Conservation (phyloP, 345 rosid genomes). For the Camelina laxa region DNA sequence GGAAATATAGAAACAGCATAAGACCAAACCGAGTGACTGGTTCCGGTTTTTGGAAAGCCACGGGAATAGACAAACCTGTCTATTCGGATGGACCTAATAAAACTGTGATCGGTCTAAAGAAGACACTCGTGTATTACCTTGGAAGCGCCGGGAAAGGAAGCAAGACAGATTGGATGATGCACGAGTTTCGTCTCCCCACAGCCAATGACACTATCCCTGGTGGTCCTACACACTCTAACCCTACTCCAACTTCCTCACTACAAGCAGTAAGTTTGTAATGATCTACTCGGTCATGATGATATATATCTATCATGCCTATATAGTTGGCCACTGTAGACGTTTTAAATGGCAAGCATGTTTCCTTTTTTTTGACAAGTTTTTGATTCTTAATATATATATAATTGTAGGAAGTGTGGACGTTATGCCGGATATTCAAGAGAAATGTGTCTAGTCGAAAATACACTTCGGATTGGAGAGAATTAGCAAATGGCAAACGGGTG, state of each 20-base stretch:
- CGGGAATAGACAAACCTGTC: constrained; percentile 88
- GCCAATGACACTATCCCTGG: constrained; percentile 34
- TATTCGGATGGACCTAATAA: constrained; percentile 51
- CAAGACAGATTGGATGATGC: constrained; percentile 99
- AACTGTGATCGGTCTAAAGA: constrained; percentile 79
- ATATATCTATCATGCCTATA: neutral
- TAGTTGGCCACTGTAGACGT: neutral
- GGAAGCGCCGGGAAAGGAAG: constrained; percentile 95
- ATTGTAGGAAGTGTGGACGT: constrained; percentile 86
- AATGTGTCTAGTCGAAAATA: constrained; percentile 54
- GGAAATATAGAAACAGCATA: constrained; percentile 87
- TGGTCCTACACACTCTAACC: constrained; percentile 18
- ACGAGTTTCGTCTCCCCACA: constrained; percentile 89
- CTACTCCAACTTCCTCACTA: constrained; percentile 40
- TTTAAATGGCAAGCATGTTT: neutral
- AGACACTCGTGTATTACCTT: constrained; percentile 84
- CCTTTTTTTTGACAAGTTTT: too few species aligned
- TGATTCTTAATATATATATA: neutral
- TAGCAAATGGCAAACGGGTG: constrained; percentile 44
- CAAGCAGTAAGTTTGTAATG: constrained; percentile 66
- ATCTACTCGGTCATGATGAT: neutral
- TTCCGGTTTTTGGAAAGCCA: constrained; percentile 98
- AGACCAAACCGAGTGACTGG: constrained; percentile 95
- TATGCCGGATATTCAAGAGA: constrained; percentile 80
- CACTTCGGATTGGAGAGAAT: constrained; percentile 65